phyloP scores from a whole-genome alignment of 805 yeast genomes.

The Candida quercuum region DNA sequence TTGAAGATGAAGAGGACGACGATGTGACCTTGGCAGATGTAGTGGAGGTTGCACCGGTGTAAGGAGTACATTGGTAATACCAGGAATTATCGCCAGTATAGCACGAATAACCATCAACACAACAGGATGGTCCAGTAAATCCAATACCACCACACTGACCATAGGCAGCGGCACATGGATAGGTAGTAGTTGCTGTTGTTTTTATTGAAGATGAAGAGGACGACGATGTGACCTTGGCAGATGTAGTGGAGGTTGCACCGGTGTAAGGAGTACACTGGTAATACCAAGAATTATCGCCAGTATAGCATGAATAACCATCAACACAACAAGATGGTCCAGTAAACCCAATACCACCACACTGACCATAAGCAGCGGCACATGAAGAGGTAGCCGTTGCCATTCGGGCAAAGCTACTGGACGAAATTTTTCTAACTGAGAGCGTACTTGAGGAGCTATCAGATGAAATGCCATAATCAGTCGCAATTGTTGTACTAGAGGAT shows the following conservation, averaged over 20 bases:
- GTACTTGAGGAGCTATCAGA: background rate
- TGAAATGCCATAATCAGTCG: constrained; percentile 1
- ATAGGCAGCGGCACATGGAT: background rate
- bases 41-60: background rate
- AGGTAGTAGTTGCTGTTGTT: background rate
- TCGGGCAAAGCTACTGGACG: too few species aligned
- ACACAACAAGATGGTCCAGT: background rate
- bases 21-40: too few species aligned
- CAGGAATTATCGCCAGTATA: background rate
- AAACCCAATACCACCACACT: background rate
- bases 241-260: background rate
- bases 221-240: too few species aligned
- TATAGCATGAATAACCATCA: background rate
- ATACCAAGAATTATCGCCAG: background rate
- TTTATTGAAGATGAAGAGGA: too few species aligned
- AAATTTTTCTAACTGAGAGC: too few species aligned
- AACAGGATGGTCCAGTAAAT: background rate
- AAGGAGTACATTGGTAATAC: background rate
- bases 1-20: too few species aligned
- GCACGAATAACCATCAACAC: background rate
- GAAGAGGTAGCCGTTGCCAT: background rate
- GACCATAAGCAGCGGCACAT: background rate
- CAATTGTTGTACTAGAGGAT: background rate
- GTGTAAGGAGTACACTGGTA: background rate
- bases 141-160: background rate